phyloP scores from a whole-genome alignment of 352 stramenopile genomes.

The Paralagenidium karlingii region DNA sequence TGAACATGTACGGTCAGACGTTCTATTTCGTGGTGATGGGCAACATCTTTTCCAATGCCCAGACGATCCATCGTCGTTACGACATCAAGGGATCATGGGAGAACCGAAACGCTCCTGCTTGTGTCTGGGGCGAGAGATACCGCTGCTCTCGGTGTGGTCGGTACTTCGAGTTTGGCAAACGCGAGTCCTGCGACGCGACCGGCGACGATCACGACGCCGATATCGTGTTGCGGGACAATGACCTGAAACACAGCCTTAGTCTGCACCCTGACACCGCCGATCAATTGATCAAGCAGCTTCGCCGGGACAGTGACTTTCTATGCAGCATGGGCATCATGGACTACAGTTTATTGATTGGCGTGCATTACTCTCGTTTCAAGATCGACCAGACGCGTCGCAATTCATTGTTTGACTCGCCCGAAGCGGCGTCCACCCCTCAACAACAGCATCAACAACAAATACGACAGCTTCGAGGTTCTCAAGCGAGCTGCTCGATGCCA shows the following conservation, averaged over 20 bases:
- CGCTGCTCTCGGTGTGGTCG: conserved; percentile 77
- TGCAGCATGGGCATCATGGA: conserved; percentile 84
- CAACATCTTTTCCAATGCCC: conserved; percentile 77
- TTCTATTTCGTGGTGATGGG: conserved; percentile 90
- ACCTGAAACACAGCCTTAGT: conserved; percentile 77
- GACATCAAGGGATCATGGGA: conserved; percentile 89
- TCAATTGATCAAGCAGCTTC: conserved; percentile 68
- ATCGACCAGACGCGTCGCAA: conserved; percentile 32
- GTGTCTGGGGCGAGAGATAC: conserved; percentile 61
- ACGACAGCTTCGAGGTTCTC: too few relatives aligned
- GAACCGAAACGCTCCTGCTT: conserved; percentile 68
- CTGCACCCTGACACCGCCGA: conserved; percentile 29
- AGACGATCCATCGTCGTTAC: conserved; percentile 80
- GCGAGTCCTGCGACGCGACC: conserved; percentile 27
- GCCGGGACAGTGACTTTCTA: conserved; percentile 72
- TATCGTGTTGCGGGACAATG: conserved; percentile 74
- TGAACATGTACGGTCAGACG: conserved; percentile 87
- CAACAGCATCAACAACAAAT: neutral
- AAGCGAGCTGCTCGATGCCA: too few relatives aligned
- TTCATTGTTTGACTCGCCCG: too few relatives aligned
- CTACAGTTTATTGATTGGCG: conserved; percentile 81
- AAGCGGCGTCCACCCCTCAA: neutral
- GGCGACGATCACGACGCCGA: conserved; percentile 71
- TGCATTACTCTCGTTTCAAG: conserved; percentile 76
- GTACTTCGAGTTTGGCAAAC: conserved; percentile 66